A percentile compares a stretch with the other conserved stretches of the same genome.
Conservation (phyloP, 2,329 filamentous ascomycete genomes). For the Acrocalymma vagum region DNA sequence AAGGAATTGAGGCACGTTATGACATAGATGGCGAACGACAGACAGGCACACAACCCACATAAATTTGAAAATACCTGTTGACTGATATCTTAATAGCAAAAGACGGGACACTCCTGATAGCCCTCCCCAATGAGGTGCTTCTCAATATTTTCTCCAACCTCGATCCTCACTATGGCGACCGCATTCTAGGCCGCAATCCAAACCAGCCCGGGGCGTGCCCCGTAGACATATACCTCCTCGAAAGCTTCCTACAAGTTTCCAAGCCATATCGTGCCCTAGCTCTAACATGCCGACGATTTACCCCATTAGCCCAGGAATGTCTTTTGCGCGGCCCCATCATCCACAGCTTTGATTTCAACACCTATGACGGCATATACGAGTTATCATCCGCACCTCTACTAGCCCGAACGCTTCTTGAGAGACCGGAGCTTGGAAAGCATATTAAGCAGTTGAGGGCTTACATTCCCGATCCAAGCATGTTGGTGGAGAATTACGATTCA, state of each 20-base stretch:
- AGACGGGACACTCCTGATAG: conserved; percentile 12
- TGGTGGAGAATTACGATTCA: too few species aligned
- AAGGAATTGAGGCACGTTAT: too few species aligned
- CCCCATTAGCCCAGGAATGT: conserved; percentile 12
- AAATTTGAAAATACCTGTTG: too few species aligned
- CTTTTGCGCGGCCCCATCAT: conserved; percentile 12
- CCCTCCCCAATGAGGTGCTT: conserved; percentile 22
- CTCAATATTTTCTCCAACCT: conserved; percentile 17
- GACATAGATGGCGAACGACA: too few species aligned
- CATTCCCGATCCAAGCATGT: too few species aligned
- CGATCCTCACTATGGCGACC: conserved; percentile 10
- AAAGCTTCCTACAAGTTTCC: conserved; percentile 10
- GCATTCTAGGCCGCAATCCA: conserved; percentile 20
- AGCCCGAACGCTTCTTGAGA: conserved; percentile 9
- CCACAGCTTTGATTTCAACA: not conserved
- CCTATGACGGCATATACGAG: not conserved
- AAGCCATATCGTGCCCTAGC: conserved; percentile 13
- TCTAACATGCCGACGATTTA: conserved; percentile 20
- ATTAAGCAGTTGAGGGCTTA: conserved; percentile 18
- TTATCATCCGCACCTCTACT: too few species aligned
- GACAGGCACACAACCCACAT: too few species aligned
- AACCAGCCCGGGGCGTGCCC: conserved; percentile 15
- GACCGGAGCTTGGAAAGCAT: conserved; percentile 8
- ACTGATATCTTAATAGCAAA: too few species aligned
- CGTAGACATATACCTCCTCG: conserved; percentile 12